Evolutionary conservation across 768 basidiomycete species (phyloP), one percentile per base, ranked within the genome.

Genomic region (Trametes villosa): DNA sequence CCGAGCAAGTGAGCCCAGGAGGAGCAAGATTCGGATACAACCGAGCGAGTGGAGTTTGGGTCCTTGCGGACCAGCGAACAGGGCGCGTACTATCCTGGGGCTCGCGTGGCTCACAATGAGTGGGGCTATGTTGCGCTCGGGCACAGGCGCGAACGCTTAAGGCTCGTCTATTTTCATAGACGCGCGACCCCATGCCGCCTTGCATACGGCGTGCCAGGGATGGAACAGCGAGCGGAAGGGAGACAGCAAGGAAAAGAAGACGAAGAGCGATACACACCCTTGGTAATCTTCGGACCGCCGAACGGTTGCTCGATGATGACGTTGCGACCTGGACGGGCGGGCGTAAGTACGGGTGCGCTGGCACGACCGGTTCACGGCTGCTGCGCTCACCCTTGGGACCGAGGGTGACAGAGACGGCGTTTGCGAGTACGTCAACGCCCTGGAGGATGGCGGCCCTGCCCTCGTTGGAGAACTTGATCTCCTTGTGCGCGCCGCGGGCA

Each of bases 281-380:
- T 98, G 70, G 96, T 98, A 74, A 98, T 97, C 79, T 97, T 95
- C 49, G 92, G 91, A 33, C 91, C 88, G 65, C 92, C 92, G 69
- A 83, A 94, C 44, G 89, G 82, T 79, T 94, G 91, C 78, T 98
- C 96, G 70, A 98, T 97, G 80, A 98, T 98, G 72, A 98, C 96
- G 75, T 97, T 99, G 71, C 96, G 86, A 67, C 94, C 94, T 93
- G 60, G 3, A 51, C 24, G 22, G 5, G 38, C 17, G 17, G 36
- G 45, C 44, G 65, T 71, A 52, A 69, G 64, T 61, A 62, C 44
- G 27, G 45, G 22, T 12, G 17, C 9, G 22, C 40, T 17, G 24
- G 45, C 46, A 12, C 1, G 9, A 22, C 29, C n/a, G 64, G n/a
- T n/a, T n/a, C 7, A 24, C 31, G 48, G 1, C 7, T 12, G 9